Evolutionary conservation across 2,329 filamentous ascomycete species (phyloP).

Genomic region (Aspergillus ustus): DNA sequence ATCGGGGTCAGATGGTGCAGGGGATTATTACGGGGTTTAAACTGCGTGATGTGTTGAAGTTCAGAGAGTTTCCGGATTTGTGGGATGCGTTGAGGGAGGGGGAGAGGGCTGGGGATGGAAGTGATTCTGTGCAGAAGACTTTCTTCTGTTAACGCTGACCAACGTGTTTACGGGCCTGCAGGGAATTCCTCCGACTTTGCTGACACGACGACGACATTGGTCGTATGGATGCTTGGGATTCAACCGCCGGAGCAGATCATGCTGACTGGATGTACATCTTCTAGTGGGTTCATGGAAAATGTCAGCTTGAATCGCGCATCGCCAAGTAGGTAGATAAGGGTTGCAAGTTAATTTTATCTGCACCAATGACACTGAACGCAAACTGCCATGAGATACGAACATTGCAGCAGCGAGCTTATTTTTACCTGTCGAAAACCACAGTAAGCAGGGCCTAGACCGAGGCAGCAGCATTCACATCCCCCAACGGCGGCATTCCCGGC

Average conservation of each 20-base stretch:
- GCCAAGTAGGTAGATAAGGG: too few relatives aligned
- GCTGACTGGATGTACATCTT: too few relatives aligned
- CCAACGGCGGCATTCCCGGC: background rate
- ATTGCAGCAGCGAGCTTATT: background rate
- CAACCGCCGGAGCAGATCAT: too few relatives aligned
- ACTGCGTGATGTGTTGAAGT: slow-evolving; percentile 1
- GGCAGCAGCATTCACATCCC: background rate
- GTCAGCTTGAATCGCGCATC: too few relatives aligned
- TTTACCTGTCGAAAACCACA: background rate
- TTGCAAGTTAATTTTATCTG: background rate
- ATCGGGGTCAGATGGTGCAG: slow-evolving; percentile 1
- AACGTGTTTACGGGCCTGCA: too few relatives aligned
- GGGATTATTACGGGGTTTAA: background rate
- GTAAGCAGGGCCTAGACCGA: background rate
- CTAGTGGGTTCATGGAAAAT: too few relatives aligned
- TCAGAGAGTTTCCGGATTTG: slow-evolving; percentile 3
- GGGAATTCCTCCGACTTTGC: too few relatives aligned
- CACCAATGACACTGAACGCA: background rate
- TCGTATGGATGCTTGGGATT: too few relatives aligned
- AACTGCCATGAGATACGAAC: background rate
- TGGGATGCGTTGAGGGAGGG: background rate
- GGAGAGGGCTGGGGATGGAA: background rate
- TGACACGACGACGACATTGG: too few relatives aligned
- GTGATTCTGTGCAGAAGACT: too few relatives aligned
- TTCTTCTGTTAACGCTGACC: too few relatives aligned